These are phyloP conservation scores for Helenozyma rhizophorensis DNA, from an alignment of 805 yeast genomes.

Conservation along the genomic window DNA sequence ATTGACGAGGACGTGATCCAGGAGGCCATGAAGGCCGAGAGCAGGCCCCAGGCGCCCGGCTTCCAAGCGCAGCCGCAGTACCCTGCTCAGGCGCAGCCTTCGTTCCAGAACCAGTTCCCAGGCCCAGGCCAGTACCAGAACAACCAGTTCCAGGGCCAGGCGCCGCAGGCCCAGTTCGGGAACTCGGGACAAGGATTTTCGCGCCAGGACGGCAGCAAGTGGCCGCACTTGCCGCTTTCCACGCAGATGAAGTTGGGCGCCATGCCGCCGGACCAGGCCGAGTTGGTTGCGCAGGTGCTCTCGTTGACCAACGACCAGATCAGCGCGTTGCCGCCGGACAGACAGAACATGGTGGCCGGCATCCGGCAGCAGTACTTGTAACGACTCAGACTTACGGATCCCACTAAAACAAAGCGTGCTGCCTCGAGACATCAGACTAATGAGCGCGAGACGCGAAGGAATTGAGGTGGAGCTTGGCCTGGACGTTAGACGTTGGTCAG, in stretches of 20 bases:
- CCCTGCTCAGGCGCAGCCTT: conserved; percentile 9
- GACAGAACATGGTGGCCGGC: conserved; percentile 51
- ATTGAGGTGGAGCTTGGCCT: neutral
- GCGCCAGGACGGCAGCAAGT: conserved; percentile 23
- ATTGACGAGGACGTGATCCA: conserved; percentile 66
- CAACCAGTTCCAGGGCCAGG: conserved; percentile 1
- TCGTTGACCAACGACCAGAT: conserved; percentile 48
- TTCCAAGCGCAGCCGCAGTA: neutral
- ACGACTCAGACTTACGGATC: too few species aligned
- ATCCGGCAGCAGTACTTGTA: conserved; percentile 51
- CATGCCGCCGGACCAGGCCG: conserved; percentile 56
- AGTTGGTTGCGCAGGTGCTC: conserved; percentile 50
- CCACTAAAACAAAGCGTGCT: neutral
- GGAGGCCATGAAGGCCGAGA: conserved; percentile 42
- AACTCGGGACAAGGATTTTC: too few species aligned
- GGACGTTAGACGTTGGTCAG: too few species aligned
- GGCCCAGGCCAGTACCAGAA: conserved; percentile 2
- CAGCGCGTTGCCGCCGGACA: conserved; percentile 45
- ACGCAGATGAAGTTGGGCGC: conserved; percentile 48
- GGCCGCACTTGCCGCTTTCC: conserved; percentile 46
- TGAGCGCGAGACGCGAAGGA: neutral
- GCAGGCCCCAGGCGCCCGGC: conserved; percentile 14
- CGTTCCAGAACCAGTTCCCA: conserved; percentile 8
- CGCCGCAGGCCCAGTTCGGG: neutral
- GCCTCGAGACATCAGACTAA: too few species aligned